Percentiles rank a stretch among this genome's conserved stretches.
Evolutionary conservation across 1,284 basidiomycete genomes (phyloP).

Genomic region (Fomes fomentarius): DNA sequence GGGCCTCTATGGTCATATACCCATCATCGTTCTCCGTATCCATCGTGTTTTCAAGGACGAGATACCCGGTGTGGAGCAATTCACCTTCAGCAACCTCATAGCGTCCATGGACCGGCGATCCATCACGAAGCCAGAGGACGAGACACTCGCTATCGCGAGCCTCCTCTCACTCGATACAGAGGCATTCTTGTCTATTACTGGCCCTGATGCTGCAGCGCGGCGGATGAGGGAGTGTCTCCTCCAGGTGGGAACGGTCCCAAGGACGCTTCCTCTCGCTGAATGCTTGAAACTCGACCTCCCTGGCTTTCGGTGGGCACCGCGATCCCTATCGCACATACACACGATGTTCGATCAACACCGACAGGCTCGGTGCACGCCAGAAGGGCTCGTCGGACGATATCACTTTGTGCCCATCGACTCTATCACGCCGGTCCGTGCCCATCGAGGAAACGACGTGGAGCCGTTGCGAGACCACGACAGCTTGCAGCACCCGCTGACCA

Average conservation of each 20-base stretch:
- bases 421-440: no score
- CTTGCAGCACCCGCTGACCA: no score
- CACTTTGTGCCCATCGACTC: no score
- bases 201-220: background rate
- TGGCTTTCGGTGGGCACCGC: conserved; percentile 3
- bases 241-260: background rate
- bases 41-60: no score
- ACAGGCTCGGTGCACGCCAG: no score
- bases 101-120: conserved; percentile 3
- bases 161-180: conserved; percentile 8
- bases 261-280: background rate
- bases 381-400: no score
- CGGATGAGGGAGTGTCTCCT: conserved; percentile 3
- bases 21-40: no score
- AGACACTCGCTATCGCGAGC: conserved; percentile 14
- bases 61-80: background rate
- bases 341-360: no score
- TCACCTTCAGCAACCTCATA: conserved; percentile 4
- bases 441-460: no score
- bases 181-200: background rate
- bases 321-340: no score
- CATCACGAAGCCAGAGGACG: conserved; percentile 16
- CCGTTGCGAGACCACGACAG: no score
- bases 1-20: no score
- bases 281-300: background rate